Evolutionary conservation across 2,329 filamentous ascomycete genomes (phyloP).

Genomic region (Monilinia aucupariae): DNA sequence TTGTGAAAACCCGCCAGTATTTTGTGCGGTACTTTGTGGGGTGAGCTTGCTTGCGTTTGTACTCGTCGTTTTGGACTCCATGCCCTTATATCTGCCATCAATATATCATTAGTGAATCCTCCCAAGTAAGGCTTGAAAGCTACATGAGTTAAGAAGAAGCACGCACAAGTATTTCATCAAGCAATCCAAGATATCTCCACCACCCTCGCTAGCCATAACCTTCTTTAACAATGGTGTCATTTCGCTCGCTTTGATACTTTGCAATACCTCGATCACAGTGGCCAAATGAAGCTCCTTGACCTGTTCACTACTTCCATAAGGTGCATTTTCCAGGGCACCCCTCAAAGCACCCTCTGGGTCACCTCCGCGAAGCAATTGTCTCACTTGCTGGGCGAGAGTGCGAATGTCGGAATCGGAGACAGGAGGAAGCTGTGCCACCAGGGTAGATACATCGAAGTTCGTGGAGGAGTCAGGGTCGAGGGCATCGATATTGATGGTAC

Average conservation of each 20-base stretch:
- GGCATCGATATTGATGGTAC: constrained; percentile 91
- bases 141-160: background rate
- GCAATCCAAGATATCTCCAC: constrained; percentile 80
- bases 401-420: constrained; percentile 74
- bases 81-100: constrained; percentile 74
- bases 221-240: constrained; percentile 84
- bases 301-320: constrained; percentile 58
- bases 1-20: constrained; percentile 78
- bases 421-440: constrained; percentile 68
- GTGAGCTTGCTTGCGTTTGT: constrained; percentile 43
- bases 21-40: constrained; percentile 77
- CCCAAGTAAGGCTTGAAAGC: background rate
- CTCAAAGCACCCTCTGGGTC: constrained; percentile 83
- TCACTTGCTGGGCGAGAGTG: constrained; percentile 70
- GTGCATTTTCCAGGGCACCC: constrained; percentile 77
- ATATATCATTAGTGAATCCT: background rate
- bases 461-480: constrained; percentile 81
- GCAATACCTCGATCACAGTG: constrained; percentile 86
- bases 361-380: constrained; percentile 80
- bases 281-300: constrained; percentile 78
- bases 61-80: constrained; percentile 47
- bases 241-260: constrained; percentile 92
- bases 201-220: constrained; percentile 72
- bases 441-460: constrained; percentile 85
- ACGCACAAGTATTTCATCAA: constrained; percentile 96